Base-by-base conservation (phyloP, 225 moss, liverwort and hornwort species). In the Anthoceros angustus region DNA sequence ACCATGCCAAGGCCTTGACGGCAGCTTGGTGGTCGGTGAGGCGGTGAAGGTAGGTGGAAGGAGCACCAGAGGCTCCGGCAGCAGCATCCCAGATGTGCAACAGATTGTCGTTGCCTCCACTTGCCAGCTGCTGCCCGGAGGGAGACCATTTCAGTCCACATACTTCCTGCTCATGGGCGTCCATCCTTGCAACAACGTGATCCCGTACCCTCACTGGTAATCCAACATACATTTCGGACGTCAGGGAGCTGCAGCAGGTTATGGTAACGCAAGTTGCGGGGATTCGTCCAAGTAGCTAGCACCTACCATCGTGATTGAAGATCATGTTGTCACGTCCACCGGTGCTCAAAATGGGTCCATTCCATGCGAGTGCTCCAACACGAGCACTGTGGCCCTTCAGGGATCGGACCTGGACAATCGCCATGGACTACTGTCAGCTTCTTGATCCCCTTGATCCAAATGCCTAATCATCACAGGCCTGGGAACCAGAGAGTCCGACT, bases 111-210 rank as follows among this genome's bases (percentile, higher is more conserved):
- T 98, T 98, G 40, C 95, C 95, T 8, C 95, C 95, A 46, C 91
- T 91, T 12, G 95, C 95, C 63, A 98, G 68, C 48, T 91, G 86
- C 66, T 98, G 95, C 9, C 95, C 95, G 11, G 91, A 88, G 7
- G 82, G 91, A 4, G 95, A 91, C 95, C 95, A 91, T 71, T 91
- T 98, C 20, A 98, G 76, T 12, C 95, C 91, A 66, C 95, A 98
- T 8, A 98, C 95, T 67, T 91, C 95, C 73, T 91, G 91, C 48
- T 78, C 91, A 64, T 98, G 95, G 25, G 75, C 88, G 24, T 81
- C 88, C 95, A 98, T 88, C 0, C 88, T 79, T 25, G 79, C 80
- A 25, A 83, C 61, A 9, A 98, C 45, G 68, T 98, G 95, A 7
- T 98, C 91, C 45, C 95, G 80, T 64, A 98, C 87, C 64, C 95